A percentile compares a stretch with the other conserved stretches of the same genome.
These are phyloP conservation scores for Alternaria metachromatica DNA, from an alignment of 2,329 filamentous ascomycete species.

Conservation along the genomic window DNA sequence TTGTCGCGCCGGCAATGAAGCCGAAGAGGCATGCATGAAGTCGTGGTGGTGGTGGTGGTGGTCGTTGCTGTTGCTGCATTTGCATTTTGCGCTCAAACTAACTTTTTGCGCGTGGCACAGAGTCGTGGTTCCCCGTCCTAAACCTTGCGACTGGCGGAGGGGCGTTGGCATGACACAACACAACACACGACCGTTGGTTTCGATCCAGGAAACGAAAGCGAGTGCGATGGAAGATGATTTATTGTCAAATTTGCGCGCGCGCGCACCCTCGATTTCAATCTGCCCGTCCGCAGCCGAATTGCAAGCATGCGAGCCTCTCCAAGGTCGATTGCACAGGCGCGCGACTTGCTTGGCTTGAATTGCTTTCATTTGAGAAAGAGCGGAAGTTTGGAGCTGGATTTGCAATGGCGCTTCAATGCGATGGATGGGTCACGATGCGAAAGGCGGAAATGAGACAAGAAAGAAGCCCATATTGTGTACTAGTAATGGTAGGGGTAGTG, in stretches of 20 bases:
- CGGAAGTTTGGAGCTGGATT: constrained; percentile 2
- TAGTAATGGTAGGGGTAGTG: constrained; percentile 15
- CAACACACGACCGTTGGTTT: background rate
- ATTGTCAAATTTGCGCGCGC: background rate
- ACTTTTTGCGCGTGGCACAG: background rate
- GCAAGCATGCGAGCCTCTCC: background rate
- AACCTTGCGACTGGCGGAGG: background rate
- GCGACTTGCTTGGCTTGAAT: constrained; percentile 1
- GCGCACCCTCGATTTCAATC: background rate
- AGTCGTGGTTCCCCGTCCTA: background rate
- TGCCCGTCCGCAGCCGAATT: background rate
- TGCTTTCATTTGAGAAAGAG: constrained; percentile 1
- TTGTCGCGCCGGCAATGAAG: background rate
- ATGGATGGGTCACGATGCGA: constrained; percentile 6
- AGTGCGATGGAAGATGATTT: background rate
- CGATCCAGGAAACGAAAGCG: background rate
- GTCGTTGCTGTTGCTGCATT: background rate
- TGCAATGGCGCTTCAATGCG: constrained; percentile 13
- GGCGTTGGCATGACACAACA: background rate
- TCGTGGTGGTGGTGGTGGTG: background rate
- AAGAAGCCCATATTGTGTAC: background rate
- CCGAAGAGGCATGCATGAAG: background rate
- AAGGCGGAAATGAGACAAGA: constrained; percentile 18
- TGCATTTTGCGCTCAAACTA: background rate
- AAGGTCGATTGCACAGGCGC: background rate